Conservation (phyloP, 495 filamentous ascomycete genomes). For the Cercophora sp. region DNA sequence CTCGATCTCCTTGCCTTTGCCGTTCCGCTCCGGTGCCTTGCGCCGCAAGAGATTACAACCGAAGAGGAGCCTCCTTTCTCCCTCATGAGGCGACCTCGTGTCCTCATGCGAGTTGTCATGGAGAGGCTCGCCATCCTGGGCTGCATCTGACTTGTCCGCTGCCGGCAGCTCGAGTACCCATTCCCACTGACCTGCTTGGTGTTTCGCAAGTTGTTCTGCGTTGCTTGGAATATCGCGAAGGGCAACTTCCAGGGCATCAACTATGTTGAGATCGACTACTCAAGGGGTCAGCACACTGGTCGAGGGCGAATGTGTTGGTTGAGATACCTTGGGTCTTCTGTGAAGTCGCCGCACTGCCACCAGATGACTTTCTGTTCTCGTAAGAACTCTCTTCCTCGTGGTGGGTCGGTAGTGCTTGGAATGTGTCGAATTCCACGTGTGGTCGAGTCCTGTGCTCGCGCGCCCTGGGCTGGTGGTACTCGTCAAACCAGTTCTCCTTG, state of each 20-base stretch:
- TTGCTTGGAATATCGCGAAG: constrained; percentile 31
- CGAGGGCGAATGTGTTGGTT: too few species aligned
- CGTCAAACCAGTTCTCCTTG: constrained; percentile 22
- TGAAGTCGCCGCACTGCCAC: not conserved
- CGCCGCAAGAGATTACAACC: constrained; percentile 44
- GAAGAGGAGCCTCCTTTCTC: constrained; percentile 33
- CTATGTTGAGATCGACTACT: constrained; percentile 8
- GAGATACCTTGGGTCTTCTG: constrained; percentile 3
- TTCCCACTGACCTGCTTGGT: constrained; percentile 50
- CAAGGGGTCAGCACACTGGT: too few species aligned
- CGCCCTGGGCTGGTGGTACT: constrained; percentile 1
- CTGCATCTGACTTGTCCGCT: not conserved
- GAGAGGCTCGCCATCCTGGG: constrained; percentile 13
- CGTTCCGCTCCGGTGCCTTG: constrained; percentile 13
- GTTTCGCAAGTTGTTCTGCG: constrained; percentile 41
- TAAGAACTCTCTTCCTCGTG: not conserved
- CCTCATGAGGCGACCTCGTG: constrained; percentile 4
- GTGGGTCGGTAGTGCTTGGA: constrained; percentile 2
- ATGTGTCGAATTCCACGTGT: constrained; percentile 7
- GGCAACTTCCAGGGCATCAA: constrained; percentile 30
- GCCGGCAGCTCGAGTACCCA: constrained; percentile 39
- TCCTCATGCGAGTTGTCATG: constrained; percentile 15
- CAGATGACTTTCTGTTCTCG: not conserved
- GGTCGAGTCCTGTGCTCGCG: constrained; percentile 13
- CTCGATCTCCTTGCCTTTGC: not conserved